Evolutionary conservation across 225 moss, liverwort and hornwort species (phyloP), one percentile per base, ranked within the genome.

Genomic region (Physcomitrium patens): DNA sequence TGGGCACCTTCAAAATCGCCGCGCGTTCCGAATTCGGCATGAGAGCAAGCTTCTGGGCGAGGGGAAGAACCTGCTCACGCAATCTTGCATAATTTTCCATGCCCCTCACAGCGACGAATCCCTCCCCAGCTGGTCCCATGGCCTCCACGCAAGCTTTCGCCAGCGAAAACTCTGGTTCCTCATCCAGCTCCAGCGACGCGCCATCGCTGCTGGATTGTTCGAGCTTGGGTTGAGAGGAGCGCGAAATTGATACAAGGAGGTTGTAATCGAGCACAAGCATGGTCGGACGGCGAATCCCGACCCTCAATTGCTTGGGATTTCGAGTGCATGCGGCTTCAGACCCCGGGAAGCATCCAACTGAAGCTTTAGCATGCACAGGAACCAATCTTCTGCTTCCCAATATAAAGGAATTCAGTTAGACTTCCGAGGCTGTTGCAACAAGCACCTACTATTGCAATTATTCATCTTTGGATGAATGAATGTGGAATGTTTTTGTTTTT

Each of bases 101-200:
- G 26, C 92, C 91, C 73, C 75, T 80, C 53, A 96, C 89, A 44
- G 85, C 94, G 46, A 92, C 74, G 31, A 94, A 82, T 5, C 94
- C 94, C 9, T 67, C 49, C 19, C 96, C 96, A 16, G 65, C 70
- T 27, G 85, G 91, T 66, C 96, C 96, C 79, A 96, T 68, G 49
- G 83, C 84, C 57, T 81, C 72, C 80, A 80, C 62, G 67, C 86
- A 86, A 43, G 82, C 85, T 43, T 79, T 72, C 10, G 70, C 88
- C 67, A 84, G 15, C 31, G 52, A 48, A 60, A 67, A 62, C 61
- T 76, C 57, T 20, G 20, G 22, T 26, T 43, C 65, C 68, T 47
- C 58, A 23, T 37, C 31, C 31, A 37, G 7, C 7, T 7, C 14
- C 62, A 54, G 15, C 51, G 58, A 73, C 43, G 17, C 69, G 17